Evolutionary conservation across 176 grass and related monocot species (phyloP), one percentile per base, ranked within the genome.

Genomic region (Canna indica): DNA sequence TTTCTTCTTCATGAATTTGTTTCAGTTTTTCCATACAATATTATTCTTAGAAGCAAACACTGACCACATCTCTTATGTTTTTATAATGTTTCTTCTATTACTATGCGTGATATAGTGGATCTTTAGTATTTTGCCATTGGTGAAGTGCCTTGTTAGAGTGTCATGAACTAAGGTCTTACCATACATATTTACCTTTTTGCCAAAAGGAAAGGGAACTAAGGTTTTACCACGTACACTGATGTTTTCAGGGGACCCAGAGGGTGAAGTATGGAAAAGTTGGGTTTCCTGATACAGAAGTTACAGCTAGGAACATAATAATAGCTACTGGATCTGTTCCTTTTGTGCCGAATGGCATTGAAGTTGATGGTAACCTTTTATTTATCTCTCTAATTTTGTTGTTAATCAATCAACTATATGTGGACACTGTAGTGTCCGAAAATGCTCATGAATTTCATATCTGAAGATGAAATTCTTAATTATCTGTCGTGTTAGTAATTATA

Each of bases 291-390:
- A 91, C 85, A 83, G 93, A 91, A 84, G 79, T 96, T 73, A 91
- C 88, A 56, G 83, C 86, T 46, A 88, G 65, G 60, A 88, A 96
- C 77, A 91, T 90, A 56, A 91, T 96, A 73, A 96, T 96, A 79
- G 88, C 88, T 24, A 96, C 88, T 67, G 88, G 88, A 47, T 96
- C 93, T 70, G 81, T 88, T 77, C 93, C 93, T 71, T 91, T 96
- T 85, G 88, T 91, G 74, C 93, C 93, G 12, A 90, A 96, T 80
- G 93, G 93, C 73, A 96, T 96, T 65, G 88, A 96, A 87, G 63
- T 96, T 86, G 88, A 91, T 79, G 86, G 93, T 96, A 85, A 81
- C 10, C 69, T 42, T 31, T 38, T 83, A 50, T 36, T 63, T 84
- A 27, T 39, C 69, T 31, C 36, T 75, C 27, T 68, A 17, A 36